Conservation (phyloP, 306 rosid genomes). For the Glycine soja region DNA sequence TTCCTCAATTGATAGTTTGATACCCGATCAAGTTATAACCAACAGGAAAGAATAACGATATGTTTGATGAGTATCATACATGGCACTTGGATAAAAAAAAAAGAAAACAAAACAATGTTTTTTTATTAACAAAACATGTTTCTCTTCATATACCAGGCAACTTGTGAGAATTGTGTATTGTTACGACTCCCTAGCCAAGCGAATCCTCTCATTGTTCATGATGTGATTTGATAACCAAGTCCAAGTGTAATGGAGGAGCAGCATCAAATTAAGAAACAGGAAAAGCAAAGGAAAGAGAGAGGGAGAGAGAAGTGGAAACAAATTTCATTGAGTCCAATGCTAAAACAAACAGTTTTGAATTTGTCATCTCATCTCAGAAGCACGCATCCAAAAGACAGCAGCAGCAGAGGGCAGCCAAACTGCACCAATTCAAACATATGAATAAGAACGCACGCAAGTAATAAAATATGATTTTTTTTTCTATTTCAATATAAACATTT, state of each 20-base stretch:
- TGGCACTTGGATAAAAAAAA: no score
- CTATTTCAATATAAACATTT: no score
- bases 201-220: no score
- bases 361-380: constrained; percentile 58
- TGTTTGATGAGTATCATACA: no score
- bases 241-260: background rate
- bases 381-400: constrained; percentile 95
- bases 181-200: no score
- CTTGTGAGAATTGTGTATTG: background rate
- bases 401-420: constrained; percentile 98
- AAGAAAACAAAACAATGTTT: background rate
- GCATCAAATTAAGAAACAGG: background rate
- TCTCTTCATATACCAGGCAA: background rate
- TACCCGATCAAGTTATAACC: no score
- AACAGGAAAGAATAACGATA: no score
- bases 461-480: no score
- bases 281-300: background rate
- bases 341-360: constrained; percentile 32
- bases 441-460: no score
- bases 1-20: no score
- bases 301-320: constrained; percentile 26
- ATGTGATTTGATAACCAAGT: background rate
- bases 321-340: constrained; percentile 17
- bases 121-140: no score
- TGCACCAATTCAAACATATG: constrained; percentile 46